phyloP scores from a whole-genome alignment of 306 rosid species.

The Vigna mungo region DNA sequence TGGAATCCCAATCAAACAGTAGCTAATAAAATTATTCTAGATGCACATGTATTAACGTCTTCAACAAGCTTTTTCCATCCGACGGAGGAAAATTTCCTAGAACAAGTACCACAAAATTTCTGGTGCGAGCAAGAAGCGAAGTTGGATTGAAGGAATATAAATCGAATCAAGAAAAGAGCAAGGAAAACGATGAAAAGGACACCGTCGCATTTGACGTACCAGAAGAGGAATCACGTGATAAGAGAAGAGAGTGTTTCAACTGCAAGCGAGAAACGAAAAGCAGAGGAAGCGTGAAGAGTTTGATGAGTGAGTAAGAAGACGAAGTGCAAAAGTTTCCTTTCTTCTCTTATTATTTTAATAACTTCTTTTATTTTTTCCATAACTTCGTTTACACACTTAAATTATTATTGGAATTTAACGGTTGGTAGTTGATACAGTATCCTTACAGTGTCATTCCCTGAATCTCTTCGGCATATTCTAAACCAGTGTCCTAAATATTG shows the following conservation, averaged over 20 bases:
- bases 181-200: neutral
- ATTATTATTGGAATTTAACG: too few species aligned
- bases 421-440: too few species aligned
- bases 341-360: too few species aligned
- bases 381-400: too few species aligned
- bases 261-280: too few species aligned
- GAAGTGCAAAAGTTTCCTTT: too few species aligned
- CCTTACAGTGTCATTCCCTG: neutral
- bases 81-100: neutral
- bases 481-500: too few species aligned
- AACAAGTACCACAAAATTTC: neutral
- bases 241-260: too few species aligned
- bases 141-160: neutral
- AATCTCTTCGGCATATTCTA: neutral
- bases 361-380: too few species aligned
- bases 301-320: neutral
- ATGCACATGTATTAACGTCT: neutral
- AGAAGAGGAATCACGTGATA: neutral
- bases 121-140: neutral
- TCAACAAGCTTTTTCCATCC: neutral
- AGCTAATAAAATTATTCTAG: neutral
- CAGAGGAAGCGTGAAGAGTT: slow-evolving; percentile 24
- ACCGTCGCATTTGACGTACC: neutral
- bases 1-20: neutral
- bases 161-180: neutral